Evolutionary conservation across 352 stramenopile genomes (phyloP).

Genomic region (Phytophthora nicotianae): DNA sequence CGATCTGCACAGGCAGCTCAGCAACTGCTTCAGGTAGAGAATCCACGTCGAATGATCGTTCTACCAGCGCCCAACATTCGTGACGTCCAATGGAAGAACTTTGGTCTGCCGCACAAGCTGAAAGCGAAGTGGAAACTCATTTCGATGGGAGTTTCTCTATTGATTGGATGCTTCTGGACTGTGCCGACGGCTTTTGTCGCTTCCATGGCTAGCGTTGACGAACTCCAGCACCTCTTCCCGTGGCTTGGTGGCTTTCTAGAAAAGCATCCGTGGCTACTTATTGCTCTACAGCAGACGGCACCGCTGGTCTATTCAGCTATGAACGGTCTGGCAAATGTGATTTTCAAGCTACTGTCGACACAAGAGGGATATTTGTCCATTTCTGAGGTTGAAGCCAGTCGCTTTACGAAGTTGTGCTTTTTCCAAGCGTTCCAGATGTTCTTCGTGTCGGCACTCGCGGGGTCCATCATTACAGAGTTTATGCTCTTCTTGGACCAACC

Average conservation of each 20-base stretch:
- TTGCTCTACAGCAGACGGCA: slow-evolving; percentile 63
- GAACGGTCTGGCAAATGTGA: slow-evolving; percentile 68
- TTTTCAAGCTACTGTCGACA: slow-evolving; percentile 70
- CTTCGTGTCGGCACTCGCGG: slow-evolving; percentile 74
- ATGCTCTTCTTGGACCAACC: slow-evolving; percentile 68
- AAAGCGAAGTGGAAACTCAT: slow-evolving; percentile 71
- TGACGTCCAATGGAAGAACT: slow-evolving; percentile 82
- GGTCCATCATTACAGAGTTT: slow-evolving; percentile 65
- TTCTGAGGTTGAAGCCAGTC: slow-evolving; percentile 67
- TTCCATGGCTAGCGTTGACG: slow-evolving; percentile 73
- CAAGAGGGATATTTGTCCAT: slow-evolving; percentile 72
- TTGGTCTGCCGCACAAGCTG: slow-evolving; percentile 63
- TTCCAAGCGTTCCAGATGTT: slow-evolving; percentile 88
- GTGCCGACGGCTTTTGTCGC: slow-evolving; percentile 78
- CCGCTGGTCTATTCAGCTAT: slow-evolving; percentile 71
- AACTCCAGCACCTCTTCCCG: slow-evolving; percentile 59
- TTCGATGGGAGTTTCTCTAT: slow-evolving; percentile 50
- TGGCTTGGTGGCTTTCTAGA: slow-evolving; percentile 48
- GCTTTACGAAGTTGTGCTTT: slow-evolving; percentile 79
- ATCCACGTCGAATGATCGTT: slow-evolving; percentile 65
- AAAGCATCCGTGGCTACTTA: slow-evolving; percentile 55
- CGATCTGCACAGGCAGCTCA: slow-evolving; percentile 68
- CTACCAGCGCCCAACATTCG: slow-evolving; percentile 64
- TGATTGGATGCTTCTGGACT: slow-evolving; percentile 83
- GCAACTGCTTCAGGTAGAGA: slow-evolving; percentile 75